These are phyloP conservation scores for Fusarium xyrophilum DNA, from an alignment of 2,329 filamentous ascomycete genomes.

Conservation along the genomic window DNA sequence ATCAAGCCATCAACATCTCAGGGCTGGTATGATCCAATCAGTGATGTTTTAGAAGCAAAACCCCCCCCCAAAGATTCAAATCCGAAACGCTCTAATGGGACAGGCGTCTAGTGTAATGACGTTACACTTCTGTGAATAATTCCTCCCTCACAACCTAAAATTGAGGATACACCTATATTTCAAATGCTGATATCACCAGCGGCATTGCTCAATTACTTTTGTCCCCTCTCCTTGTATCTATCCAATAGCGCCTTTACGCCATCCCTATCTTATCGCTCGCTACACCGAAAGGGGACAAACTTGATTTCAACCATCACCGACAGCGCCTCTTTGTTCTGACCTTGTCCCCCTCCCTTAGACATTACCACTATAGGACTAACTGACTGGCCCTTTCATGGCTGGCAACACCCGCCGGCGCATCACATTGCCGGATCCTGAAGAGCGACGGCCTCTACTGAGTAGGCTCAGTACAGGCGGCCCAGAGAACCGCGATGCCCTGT, in stretches of 20 bases:
- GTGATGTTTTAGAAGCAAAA: slow-evolving; percentile 17
- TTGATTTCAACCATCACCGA: slow-evolving; percentile 16
- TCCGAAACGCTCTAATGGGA: slow-evolving; percentile 25
- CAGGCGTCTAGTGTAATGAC: slow-evolving; percentile 24
- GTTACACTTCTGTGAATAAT: slow-evolving; percentile 19
- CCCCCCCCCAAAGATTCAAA: slow-evolving; percentile 17
- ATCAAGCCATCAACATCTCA: neutral
- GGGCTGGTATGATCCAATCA: slow-evolving; percentile 30
- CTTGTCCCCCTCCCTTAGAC: neutral
- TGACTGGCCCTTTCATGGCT: slow-evolving; percentile 32
- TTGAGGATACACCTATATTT: neutral
- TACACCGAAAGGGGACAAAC: slow-evolving; percentile 22
- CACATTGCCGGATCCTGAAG: slow-evolving; percentile 43
- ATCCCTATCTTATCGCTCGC: slow-evolving; percentile 26
- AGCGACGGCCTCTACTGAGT: slow-evolving; percentile 48
- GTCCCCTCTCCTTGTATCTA: neutral
- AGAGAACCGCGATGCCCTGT: slow-evolving; percentile 49
- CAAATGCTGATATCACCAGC: neutral
- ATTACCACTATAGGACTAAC: neutral
- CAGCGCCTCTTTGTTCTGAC: slow-evolving; percentile 5
- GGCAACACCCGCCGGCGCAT: slow-evolving; percentile 42
- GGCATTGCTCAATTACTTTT: neutral
- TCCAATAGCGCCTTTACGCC: neutral
- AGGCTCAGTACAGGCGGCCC: slow-evolving; percentile 42
- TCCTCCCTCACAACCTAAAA: neutral